Percentiles rank a stretch among this genome's conserved stretches.
phyloP scores from a whole-genome alignment of 1,284 basidiomycete genomes.

The Cerioporus squamosus region DNA sequence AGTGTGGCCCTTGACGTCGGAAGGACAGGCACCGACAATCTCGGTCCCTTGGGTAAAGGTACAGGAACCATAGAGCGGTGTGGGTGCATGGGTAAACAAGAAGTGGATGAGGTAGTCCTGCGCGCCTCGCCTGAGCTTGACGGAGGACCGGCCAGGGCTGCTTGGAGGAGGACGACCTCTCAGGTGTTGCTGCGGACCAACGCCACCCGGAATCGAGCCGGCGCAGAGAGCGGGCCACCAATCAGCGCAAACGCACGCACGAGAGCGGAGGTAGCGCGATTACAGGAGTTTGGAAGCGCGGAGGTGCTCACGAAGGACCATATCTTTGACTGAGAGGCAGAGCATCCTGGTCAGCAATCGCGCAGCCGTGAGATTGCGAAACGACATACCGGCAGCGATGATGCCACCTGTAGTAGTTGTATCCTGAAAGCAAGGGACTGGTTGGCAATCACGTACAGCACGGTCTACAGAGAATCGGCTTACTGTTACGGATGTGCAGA shows the following conservation, averaged over 20 bases:
- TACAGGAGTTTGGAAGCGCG: slow-evolving; percentile 37
- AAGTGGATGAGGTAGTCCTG: neutral
- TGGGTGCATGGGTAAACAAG: slow-evolving; percentile 11
- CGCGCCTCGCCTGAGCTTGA: neutral
- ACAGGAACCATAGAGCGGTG: slow-evolving; percentile 5
- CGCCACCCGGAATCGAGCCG: no score
- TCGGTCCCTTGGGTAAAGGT: slow-evolving; percentile 1
- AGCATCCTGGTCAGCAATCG: neutral
- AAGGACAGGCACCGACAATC: neutral
- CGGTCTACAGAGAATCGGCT: slow-evolving; percentile 19
- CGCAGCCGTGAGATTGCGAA: neutral
- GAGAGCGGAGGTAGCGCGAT: no score
- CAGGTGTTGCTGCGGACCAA: no score
- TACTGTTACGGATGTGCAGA: slow-evolving; percentile 78
- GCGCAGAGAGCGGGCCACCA: no score
- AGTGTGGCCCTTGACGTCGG: no score
- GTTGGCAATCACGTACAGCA: neutral
- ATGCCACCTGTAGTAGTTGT: slow-evolving; percentile 76
- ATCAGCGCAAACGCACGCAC: no score
- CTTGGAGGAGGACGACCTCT: neutral
- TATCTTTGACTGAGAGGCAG: slow-evolving; percentile 57
- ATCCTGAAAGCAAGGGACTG: slow-evolving; percentile 46
- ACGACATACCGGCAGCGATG: slow-evolving; percentile 67
- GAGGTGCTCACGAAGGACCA: slow-evolving; percentile 71
- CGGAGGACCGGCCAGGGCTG: slow-evolving; percentile 1